phyloP scores from a whole-genome alignment of 352 stramenopile genomes.

The Pythium insidiosum region DNA sequence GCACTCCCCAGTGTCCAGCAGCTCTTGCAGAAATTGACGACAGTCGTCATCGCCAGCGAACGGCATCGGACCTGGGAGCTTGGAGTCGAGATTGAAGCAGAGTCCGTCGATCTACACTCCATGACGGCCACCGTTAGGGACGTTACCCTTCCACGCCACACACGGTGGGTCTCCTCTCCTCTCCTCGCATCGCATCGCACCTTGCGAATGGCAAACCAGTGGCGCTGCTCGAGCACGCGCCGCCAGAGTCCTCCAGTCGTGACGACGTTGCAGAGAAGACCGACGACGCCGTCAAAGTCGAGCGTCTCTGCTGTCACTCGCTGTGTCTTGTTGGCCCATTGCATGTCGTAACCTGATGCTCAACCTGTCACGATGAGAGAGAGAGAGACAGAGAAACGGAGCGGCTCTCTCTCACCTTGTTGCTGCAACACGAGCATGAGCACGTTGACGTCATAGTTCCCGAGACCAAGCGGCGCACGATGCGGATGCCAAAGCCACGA shows the following conservation, averaged over 20 bases:
- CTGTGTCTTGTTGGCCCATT: conserved; percentile 66
- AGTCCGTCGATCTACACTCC: conserved; percentile 32
- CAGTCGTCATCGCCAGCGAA: conserved; percentile 42
- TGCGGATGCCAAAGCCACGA: conserved; percentile 57
- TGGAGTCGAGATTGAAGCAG: conserved; percentile 78
- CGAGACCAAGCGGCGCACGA: conserved; percentile 45
- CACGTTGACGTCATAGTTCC: conserved; percentile 80
- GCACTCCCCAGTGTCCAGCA: conserved; percentile 60
- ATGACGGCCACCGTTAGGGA: no score
- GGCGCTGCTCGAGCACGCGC: conserved; percentile 49
- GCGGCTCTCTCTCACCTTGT: conserved; percentile 50
- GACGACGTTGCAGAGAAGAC: conserved; percentile 66
- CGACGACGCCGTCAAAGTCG: conserved; percentile 35
- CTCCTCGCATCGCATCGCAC: conserved; percentile 4
- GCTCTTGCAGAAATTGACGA: conserved; percentile 50
- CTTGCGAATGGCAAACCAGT: conserved; percentile 78
- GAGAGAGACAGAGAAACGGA: no score
- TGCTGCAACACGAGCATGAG: conserved; percentile 52
- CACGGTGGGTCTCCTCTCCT: no score
- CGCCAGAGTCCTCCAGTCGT: conserved; percentile 28
- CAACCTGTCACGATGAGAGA: no score
- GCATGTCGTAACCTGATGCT: conserved; percentile 40
- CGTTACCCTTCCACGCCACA: no score
- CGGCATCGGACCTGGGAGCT: conserved; percentile 35
- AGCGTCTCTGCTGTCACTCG: conserved; percentile 27